A percentile compares a stretch with the other conserved stretches of the same genome.
Evolutionary conservation across 2,329 filamentous ascomycete genomes (phyloP).

Genomic region (Blastomyces gilchristii): DNA sequence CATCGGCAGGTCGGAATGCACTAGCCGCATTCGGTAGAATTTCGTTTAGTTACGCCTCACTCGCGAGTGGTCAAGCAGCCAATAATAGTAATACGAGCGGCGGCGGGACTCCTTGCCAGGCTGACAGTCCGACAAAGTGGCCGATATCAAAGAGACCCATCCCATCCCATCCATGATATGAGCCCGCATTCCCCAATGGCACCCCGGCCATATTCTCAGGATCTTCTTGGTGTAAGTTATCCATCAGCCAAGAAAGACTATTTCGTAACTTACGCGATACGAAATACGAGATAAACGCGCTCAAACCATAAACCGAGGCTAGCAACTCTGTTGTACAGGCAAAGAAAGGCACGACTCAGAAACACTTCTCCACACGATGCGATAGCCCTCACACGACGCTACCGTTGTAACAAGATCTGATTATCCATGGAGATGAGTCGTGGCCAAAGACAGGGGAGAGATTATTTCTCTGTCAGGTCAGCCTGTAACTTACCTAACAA

Average conservation of each 20-base stretch:
- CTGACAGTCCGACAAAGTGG: not conserved
- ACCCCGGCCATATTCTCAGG: not conserved
- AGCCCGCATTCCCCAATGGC: not conserved
- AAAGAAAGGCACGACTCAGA: too few relatives aligned
- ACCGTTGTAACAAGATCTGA: not conserved
- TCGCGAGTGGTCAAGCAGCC: not conserved
- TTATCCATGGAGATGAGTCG: not conserved
- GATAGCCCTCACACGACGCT: not conserved
- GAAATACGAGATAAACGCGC: not conserved
- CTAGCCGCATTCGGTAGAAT: slow-evolving; percentile 1
- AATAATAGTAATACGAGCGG: not conserved
- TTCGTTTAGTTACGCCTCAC: not conserved
- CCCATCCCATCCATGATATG: not conserved
- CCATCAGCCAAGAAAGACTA: too few relatives aligned
- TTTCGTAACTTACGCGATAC: not conserved
- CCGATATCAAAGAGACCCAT: too few relatives aligned
- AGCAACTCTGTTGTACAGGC: too few relatives aligned
- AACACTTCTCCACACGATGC: too few relatives aligned
- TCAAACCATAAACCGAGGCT: not conserved
- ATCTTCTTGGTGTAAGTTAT: not conserved
- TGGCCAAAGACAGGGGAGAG: not conserved
- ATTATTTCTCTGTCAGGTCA: not conserved
- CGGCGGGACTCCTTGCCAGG: not conserved
- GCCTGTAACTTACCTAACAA: not conserved
- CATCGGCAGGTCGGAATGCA: not conserved